Evolutionary conservation across 1,284 basidiomycete species (phyloP).

Genomic region (Phlebopus sp.): DNA sequence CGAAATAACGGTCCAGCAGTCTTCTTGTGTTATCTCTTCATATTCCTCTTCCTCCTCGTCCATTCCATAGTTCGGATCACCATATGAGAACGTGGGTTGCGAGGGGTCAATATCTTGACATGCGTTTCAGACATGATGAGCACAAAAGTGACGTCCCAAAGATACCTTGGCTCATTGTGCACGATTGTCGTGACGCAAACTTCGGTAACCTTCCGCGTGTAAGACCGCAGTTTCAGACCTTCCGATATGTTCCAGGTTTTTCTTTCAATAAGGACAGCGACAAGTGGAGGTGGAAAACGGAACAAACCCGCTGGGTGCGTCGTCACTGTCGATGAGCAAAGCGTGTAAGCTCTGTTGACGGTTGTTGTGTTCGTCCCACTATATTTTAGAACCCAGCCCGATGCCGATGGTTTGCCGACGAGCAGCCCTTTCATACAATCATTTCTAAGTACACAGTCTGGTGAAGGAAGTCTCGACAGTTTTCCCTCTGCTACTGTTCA

Average conservation of each 20-base stretch:
- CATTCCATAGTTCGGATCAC: conserved; percentile 54
- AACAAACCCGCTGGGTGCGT: conserved; percentile 17
- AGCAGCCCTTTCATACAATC: too few relatives aligned
- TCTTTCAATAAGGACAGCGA: background rate
- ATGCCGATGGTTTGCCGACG: background rate
- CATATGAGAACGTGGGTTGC: conserved; percentile 54
- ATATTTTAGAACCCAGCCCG: conserved; percentile 16
- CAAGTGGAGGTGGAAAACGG: conserved; percentile 6
- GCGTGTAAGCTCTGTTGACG: conserved; percentile 27
- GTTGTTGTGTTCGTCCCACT: conserved; percentile 15
- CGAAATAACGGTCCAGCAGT: conserved; percentile 94
- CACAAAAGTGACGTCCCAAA: conserved; percentile 22
- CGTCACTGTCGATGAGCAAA: conserved; percentile 19
- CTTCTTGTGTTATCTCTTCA: conserved; percentile 87
- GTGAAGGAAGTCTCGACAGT: too few relatives aligned
- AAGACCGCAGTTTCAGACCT: background rate
- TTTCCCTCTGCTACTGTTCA: too few relatives aligned
- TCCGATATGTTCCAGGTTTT: background rate
- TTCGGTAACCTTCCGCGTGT: background rate
- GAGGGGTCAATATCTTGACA: conserved; percentile 43
- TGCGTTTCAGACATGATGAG: conserved; percentile 26
- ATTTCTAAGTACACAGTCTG: too few relatives aligned
- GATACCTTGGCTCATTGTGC: conserved; percentile 46
- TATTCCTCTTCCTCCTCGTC: conserved; percentile 65
- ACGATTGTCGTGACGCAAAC: conserved; percentile 3